Evolutionary conservation across 768 basidiomycete species (phyloP), one percentile per base, ranked within the genome.

Genomic region (Wakefieldia striispora): DNA sequence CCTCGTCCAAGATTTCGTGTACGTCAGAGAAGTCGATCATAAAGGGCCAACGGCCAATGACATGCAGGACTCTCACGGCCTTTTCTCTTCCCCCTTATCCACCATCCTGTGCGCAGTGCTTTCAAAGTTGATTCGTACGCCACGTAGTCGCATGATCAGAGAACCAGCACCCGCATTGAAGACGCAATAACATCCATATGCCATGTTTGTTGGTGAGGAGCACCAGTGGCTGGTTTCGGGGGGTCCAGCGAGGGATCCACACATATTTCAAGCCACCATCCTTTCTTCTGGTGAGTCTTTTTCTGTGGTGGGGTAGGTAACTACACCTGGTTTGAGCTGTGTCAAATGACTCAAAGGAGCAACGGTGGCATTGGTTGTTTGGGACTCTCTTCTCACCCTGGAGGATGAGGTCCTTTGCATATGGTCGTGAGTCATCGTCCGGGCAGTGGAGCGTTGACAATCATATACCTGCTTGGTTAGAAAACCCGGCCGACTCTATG

Each of bases 361-460:
- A 17, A 40, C 60, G 0, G 4, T 52, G 38, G 16, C 39, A 6
- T 21, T 62, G 24, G 23, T 57, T 27, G 16, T 39, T 3, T 62
- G 61, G 60, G 52, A 62, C 3, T 13, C 47, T 9, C 10, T 63
- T 29, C 50, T 62, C 38, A 57, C 51, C 26, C 35, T 63, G 4
- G 57, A 40, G 3, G 36, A 54, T 6, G 60, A 61, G 16, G 45
- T 63, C 10, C 16, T 40, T 43, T 40, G 44, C 35, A 62, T 62
- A 39, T 62, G 60, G 60, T 35, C 34, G 60, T 62, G 43, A 60
- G 60, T 63, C 34, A 16, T 45, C 13, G 24, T 23, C 12, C 16
- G 23, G 29, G 35, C n/a, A 11, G 26, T 0, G 3, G 23, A 4
- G 23, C 10, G 7, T 11, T 29, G 20, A 26, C 26, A 16, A 12